Evolutionary conservation across 768 basidiomycete species (phyloP), one percentile per base, ranked within the genome.

Genomic region (Serendipita indica): DNA sequence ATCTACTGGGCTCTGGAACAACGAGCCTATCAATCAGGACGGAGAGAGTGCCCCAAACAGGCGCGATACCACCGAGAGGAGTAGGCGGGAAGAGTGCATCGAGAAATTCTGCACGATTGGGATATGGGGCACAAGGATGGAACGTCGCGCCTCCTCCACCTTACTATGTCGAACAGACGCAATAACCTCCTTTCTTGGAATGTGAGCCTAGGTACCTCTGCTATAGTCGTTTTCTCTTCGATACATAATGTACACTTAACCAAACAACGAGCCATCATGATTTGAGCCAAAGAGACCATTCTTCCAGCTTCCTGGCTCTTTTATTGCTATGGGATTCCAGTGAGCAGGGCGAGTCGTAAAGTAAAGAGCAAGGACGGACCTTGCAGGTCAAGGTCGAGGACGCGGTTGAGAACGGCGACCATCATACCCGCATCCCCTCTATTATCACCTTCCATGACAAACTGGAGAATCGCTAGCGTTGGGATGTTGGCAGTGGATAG

Each of bases 371-470:
- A 20, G 49, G 30, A 16, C 1, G 30, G 20, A 27, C 22, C 20
- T 27, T 16, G 49, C 4, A 54, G 4, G 7, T 54, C 20, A 27
- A 54, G 49, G 20, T 27, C 16, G n/a, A 54, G 49, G 4, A 54
- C 7, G n/a, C n/a, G 20, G 32, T 54, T 54, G 20, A 54, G 10
- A n/a, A 54, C 16, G 49, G 49, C 49, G 20, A 54, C 20, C 32
- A 22, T 16, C 49, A 54, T 54, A 7, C 49, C 49, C 10, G 88
- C 87, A 67, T 91, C 88, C 16, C 67, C 73, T 60, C 82, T 74
- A 64, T 91, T 91, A 67, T 91, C 89, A 1, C 89, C 88, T 66
- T 91, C 88, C 60, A 86, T 72, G 10, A 81, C 86, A 65, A 86
- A 90, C 46, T 86, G 84, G 49, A 88, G 71, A 7, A 90, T 68